Conservation (phyloP, 2,329 filamentous ascomycete genomes). For the Clonostachys sp. region DNA sequence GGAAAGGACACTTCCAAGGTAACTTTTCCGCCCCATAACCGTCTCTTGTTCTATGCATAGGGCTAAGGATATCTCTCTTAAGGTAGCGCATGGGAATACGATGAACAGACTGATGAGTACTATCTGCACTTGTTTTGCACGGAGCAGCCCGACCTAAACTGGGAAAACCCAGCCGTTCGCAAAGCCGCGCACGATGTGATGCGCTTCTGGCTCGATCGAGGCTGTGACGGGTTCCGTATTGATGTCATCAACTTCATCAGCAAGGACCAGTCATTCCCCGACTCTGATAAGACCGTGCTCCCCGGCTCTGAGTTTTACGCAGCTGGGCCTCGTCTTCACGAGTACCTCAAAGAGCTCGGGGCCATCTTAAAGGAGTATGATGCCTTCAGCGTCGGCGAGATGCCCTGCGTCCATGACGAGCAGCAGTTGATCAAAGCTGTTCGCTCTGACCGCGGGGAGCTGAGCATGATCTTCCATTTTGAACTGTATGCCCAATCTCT, state of each 20-base stretch:
- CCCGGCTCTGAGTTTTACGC: constrained; percentile 39
- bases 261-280: constrained; percentile 53
- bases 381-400: constrained; percentile 48
- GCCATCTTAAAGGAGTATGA: constrained; percentile 38
- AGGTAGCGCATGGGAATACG: constrained; percentile 44
- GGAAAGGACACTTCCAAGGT: constrained; percentile 36
- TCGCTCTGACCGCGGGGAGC: constrained; percentile 48
- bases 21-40: background rate
- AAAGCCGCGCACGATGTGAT: constrained; percentile 64
- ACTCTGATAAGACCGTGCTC: constrained; percentile 29
- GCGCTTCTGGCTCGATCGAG: constrained; percentile 69
- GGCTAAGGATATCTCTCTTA: background rate
- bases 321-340: constrained; percentile 44
- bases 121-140: constrained; percentile 66
- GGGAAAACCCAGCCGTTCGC: constrained; percentile 64
- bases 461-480: constrained; percentile 73
- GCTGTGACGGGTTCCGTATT: constrained; percentile 62
- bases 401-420: constrained; percentile 38
- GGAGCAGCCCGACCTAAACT: constrained; percentile 75
- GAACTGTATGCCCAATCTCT: constrained; percentile 40
- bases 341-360: constrained; percentile 39
- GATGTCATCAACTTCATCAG: constrained; percentile 66
- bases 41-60: too few relatives aligned
- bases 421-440: constrained; percentile 42
- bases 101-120: constrained; percentile 42